These are phyloP conservation scores for Nakataea oryzae DNA, from an alignment of 2,329 filamentous ascomycete species.

Conservation along the genomic window DNA sequence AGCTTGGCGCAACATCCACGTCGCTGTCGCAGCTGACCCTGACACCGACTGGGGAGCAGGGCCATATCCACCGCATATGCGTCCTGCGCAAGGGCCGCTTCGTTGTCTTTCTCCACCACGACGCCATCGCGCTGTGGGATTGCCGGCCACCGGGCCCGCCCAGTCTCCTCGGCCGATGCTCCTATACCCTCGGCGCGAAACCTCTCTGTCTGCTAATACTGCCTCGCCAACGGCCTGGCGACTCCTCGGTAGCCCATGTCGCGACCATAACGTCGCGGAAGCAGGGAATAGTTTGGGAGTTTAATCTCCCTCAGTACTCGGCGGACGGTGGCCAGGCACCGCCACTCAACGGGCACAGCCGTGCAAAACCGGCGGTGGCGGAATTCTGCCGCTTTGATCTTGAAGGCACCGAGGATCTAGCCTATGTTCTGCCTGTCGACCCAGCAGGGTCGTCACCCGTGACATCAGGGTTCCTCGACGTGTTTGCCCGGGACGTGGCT, in stretches of 20 bases:
- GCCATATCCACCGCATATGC: conserved; percentile 71
- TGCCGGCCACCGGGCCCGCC: conserved; percentile 48
- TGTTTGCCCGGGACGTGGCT: conserved; percentile 77
- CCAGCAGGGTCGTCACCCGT: conserved; percentile 66
- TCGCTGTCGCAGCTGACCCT: conserved; percentile 23
- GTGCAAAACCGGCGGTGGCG: conserved; percentile 13
- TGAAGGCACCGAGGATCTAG: conserved; percentile 44
- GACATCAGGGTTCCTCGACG: conserved; percentile 70
- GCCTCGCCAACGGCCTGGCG: conserved; percentile 47
- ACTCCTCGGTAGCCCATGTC: conserved; percentile 54
- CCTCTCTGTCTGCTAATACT: conserved; percentile 72
- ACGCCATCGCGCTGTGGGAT: conserved; percentile 69
- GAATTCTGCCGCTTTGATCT: conserved; percentile 67
- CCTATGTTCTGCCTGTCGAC: conserved; percentile 71
- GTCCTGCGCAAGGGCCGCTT: conserved; percentile 69
- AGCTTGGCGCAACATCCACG: conserved; percentile 46
- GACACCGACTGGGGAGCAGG: conserved; percentile 55
- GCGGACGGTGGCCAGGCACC: too few relatives aligned
- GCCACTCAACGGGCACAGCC: conserved; percentile 8
- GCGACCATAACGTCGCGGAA: conserved; percentile 75
- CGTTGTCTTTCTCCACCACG: conserved; percentile 68
- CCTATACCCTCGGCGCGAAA: conserved; percentile 54
- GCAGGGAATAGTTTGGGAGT: conserved; percentile 64
- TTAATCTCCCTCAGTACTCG: background rate
- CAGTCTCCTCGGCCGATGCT: conserved; percentile 42